Evolutionary conservation across 345 rosid genomes (phyloP).

Genomic region (Citrus unshiu): DNA sequence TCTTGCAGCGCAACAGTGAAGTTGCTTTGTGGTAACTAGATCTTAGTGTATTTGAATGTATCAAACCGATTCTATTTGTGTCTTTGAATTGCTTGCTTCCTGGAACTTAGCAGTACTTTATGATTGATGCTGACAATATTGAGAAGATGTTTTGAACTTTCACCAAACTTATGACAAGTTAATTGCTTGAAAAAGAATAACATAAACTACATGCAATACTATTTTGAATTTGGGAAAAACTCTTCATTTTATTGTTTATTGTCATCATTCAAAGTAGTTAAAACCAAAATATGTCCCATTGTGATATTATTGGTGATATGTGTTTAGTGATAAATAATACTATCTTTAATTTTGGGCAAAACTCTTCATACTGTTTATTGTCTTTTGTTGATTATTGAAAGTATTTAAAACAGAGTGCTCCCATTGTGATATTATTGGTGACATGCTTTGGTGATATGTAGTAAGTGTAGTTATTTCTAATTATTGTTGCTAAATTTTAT

Average conservation of each 20-base stretch:
- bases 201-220: neutral
- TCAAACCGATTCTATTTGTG: neutral
- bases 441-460: neutral
- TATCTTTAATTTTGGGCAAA: neutral
- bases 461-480: neutral
- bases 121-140: neutral
- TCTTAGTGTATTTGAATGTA: neutral
- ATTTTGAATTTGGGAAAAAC: neutral
- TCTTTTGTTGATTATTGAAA: neutral
- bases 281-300: neutral
- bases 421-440: neutral
- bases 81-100: neutral
- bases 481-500: neutral
- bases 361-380: neutral
- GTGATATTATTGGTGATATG: neutral
- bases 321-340: neutral
- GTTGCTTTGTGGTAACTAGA: neutral
- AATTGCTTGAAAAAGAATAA: neutral
- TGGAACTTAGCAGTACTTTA: neutral
- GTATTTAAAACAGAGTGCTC: neutral
- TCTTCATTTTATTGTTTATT: neutral
- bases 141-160: neutral
- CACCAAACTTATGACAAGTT: neutral
- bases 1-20: neutral
- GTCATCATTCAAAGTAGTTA: neutral